Base-by-base conservation (phyloP, 768 basidiomycete species). In the Flagelloscypha sp. region DNA sequence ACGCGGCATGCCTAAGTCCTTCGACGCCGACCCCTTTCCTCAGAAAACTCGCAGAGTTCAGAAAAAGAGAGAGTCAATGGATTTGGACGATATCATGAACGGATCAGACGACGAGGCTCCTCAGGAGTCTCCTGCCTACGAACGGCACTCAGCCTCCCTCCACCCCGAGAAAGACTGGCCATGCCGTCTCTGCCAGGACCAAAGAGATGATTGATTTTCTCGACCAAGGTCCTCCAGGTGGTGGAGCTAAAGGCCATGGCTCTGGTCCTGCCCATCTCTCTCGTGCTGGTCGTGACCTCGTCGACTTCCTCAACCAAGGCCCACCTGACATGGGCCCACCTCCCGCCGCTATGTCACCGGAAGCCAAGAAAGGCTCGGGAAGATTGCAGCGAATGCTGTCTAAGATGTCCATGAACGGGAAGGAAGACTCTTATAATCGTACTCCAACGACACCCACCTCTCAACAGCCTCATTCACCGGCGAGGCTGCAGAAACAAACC, bases 321-420 rank as follows among this genome's bases (percentile, higher is more conserved):
- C 73, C 74, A 2, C 70, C 72, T 11, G 66, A 69, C 36, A 58
- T 63, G 37, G 43, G 49, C 17, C 27, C 41, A 32, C 48, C 48
- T 34, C 40, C 42, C 23, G 27, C 48, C 15, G 61, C 57, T 28
- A 38, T 47, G 19, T 42, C 45, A 11, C 50, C 62, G 9, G 53
- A 62, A 30, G 68, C 70, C 17, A 61, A 56, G 48, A 76, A 76
- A 55, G 58, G 59, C 32, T 67, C 66, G 36, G 75, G 75, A 31
- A 70, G 84, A 17, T 59, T 90, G 41, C 80, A 82, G 55, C 73
- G 78, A 43, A 87, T 92, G 78, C 83, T 92, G 47, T 87, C 85
- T 13, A 80, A 76, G 47, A 62, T 89, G 18, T 79, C 74, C 24
- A 61, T 74, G 43, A 68, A 70, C 13, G 38, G 52, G 35, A 29